Conservation (phyloP, 2,329 filamentous ascomycete genomes). For the Rhytidhysteron rufulum region DNA sequence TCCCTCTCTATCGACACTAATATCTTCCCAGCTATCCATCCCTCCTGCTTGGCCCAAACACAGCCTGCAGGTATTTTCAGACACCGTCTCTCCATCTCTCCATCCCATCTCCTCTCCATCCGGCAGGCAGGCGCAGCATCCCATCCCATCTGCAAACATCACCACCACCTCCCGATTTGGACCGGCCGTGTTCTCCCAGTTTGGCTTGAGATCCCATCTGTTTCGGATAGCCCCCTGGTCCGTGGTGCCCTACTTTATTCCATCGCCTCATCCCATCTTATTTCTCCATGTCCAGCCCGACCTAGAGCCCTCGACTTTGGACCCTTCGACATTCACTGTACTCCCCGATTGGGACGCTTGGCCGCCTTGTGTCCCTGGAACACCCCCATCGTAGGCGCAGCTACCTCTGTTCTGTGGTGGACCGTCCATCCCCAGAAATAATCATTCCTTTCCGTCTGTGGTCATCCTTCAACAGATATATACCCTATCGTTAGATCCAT, state of each 20-base stretch:
- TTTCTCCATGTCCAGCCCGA: conserved; percentile 21
- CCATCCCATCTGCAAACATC: conserved; percentile 19
- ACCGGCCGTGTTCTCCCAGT: conserved; percentile 24
- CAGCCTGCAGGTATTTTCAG: conserved; percentile 38
- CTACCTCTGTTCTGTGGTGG: conserved; percentile 20
- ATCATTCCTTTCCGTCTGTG: conserved; percentile 20
- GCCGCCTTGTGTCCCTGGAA: conserved; percentile 16
- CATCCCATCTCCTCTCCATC: conserved; percentile 18
- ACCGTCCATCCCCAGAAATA: conserved; percentile 14
- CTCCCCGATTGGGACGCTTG: conserved; percentile 28
- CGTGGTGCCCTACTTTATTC: conserved; percentile 26
- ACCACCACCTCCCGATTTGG: conserved; percentile 30
- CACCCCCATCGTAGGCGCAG: conserved; percentile 20
- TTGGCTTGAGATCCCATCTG: conserved; percentile 21
- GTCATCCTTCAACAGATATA: no score
- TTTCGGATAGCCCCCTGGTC: conserved; percentile 21
- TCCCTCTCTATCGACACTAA: conserved; percentile 14
- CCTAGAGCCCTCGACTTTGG: conserved; percentile 24
- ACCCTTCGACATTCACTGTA: conserved; percentile 25
- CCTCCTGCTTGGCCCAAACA: conserved; percentile 29
- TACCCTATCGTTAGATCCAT: conserved; percentile 23
- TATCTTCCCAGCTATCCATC: conserved; percentile 5
- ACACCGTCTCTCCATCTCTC: background rate
- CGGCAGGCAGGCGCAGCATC: conserved; percentile 27
- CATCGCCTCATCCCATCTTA: conserved; percentile 23